Conservation (phyloP, 768 basidiomycete genomes). For the Dendrothele bispora region DNA sequence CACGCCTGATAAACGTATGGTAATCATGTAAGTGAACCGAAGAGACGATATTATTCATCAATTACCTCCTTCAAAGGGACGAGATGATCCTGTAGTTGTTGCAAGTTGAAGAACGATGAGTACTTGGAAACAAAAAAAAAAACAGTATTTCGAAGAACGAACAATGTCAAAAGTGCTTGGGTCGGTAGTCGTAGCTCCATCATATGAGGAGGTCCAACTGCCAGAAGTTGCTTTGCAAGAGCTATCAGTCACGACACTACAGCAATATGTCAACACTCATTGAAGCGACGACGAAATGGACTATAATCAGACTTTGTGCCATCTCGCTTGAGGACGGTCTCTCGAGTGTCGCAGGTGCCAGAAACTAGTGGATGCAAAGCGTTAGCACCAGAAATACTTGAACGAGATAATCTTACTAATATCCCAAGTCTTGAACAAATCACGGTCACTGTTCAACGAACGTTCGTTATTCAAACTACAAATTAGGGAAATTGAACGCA, state of each 20-base stretch:
- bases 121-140: neutral
- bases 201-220: slow-evolving; percentile 53
- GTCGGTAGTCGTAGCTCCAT: slow-evolving; percentile 41
- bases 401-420: slow-evolving; percentile 38
- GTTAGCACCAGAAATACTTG: neutral
- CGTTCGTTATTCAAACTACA: too few relatives aligned
- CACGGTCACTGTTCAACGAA: too few relatives aligned
- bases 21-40: neutral
- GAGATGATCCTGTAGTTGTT: slow-evolving; percentile 43
- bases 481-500: too few relatives aligned
- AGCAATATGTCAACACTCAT: neutral
- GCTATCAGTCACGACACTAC: slow-evolving; percentile 36
- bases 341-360: slow-evolving; percentile 51
- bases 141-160: slow-evolving; percentile 11
- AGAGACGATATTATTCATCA: neutral
- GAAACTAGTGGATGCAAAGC: slow-evolving; percentile 33
- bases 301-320: slow-evolving; percentile 25
- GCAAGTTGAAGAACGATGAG: neutral
- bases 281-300: neutral
- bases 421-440: slow-evolving; percentile 48
- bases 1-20: slow-evolving; percentile 37
- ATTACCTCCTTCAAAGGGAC: slow-evolving; percentile 52
- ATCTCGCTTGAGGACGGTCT: slow-evolving; percentile 48
- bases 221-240: slow-evolving; percentile 47
- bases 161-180: slow-evolving; percentile 55